Percentiles rank a stretch among this genome's conserved stretches.
These are phyloP conservation scores for Colletotrichum australisinense DNA, from an alignment of 2,329 filamentous ascomycete species.

Conservation along the genomic window DNA sequence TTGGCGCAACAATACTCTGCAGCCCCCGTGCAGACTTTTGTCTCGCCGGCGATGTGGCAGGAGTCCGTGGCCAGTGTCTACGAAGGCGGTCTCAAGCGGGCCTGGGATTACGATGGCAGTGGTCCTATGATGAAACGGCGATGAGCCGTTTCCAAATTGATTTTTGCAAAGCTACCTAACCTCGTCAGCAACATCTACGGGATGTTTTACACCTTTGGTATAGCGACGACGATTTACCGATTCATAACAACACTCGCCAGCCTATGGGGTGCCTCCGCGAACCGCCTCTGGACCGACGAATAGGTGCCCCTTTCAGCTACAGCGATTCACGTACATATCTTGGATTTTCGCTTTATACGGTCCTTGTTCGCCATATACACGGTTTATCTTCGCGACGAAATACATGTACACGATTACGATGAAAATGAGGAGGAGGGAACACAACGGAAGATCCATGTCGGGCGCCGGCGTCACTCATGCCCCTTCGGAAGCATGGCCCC, in stretches of 20 bases:
- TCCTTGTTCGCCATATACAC: conserved; percentile 17
- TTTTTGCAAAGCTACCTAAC: background rate
- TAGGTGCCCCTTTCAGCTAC: background rate
- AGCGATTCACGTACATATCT: conserved; percentile 28
- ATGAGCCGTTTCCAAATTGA: conserved; percentile 22
- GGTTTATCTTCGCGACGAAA: conserved; percentile 31
- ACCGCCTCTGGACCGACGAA: background rate
- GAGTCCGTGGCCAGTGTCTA: conserved; percentile 78
- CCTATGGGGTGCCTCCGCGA: background rate
- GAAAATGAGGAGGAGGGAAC: conserved; percentile 19
- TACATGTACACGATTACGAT: conserved; percentile 34
- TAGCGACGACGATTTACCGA: background rate
- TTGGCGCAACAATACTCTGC: conserved; percentile 63
- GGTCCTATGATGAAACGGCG: conserved; percentile 42
- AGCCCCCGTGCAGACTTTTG: conserved; percentile 67
- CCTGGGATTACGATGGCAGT: conserved; percentile 66
- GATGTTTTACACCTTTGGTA: background rate
- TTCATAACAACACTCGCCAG: background rate
- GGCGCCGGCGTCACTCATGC: conserved; percentile 24
- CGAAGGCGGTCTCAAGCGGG: conserved; percentile 71
- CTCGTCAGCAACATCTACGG: background rate
- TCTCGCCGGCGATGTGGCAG: conserved; percentile 80
- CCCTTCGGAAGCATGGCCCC: conserved; percentile 15
- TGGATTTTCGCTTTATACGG: conserved; percentile 21
- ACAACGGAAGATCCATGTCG: conserved; percentile 1